These are phyloP conservation scores for Hypoxylon sp. DNA, from an alignment of 2,329 filamentous ascomycete genomes.

Conservation along the genomic window DNA sequence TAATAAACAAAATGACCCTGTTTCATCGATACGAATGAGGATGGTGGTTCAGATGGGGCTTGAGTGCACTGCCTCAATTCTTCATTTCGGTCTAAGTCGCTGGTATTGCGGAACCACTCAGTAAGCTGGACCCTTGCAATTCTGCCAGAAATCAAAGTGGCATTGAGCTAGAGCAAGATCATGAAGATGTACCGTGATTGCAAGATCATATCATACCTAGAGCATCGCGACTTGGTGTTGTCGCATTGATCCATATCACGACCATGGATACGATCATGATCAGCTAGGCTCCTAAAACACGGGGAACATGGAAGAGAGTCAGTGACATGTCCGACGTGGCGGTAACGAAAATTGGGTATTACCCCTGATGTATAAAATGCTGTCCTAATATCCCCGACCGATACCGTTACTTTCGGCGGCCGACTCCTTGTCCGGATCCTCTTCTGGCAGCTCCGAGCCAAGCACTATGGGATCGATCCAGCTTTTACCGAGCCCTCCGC, in stretches of 20 bases:
- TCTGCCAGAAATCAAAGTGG: slow-evolving; percentile 11
- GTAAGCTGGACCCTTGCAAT: slow-evolving; percentile 11
- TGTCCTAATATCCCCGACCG: slow-evolving; percentile 35
- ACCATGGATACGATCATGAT: background rate
- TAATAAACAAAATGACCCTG: slow-evolving; percentile 22
- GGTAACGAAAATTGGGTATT: background rate
- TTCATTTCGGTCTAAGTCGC: slow-evolving; percentile 29
- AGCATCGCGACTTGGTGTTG: slow-evolving; percentile 6
- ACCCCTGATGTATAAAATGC: slow-evolving; percentile 13
- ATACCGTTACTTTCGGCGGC: slow-evolving; percentile 9
- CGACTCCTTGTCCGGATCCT: slow-evolving; percentile 45
- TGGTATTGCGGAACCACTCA: slow-evolving; percentile 1
- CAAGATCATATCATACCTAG: slow-evolving; percentile 7
- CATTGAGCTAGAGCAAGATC: slow-evolving; percentile 13
- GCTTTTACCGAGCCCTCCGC: slow-evolving; percentile 68
- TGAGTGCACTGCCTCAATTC: slow-evolving; percentile 32
- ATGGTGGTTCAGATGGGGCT: slow-evolving; percentile 21
- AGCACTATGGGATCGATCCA: slow-evolving; percentile 56
- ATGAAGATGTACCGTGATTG: slow-evolving; percentile 5
- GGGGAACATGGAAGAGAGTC: background rate
- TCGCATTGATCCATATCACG: background rate
- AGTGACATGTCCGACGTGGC: background rate
- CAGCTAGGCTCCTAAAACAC: background rate
- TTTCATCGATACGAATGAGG: slow-evolving; percentile 36
- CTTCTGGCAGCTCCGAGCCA: slow-evolving; percentile 58